Percentiles rank a stretch among this genome's conserved stretches.
Evolutionary conservation across 2,329 filamentous ascomycete species (phyloP).

Genomic region (Sporothrix brunneoviolacea): DNA sequence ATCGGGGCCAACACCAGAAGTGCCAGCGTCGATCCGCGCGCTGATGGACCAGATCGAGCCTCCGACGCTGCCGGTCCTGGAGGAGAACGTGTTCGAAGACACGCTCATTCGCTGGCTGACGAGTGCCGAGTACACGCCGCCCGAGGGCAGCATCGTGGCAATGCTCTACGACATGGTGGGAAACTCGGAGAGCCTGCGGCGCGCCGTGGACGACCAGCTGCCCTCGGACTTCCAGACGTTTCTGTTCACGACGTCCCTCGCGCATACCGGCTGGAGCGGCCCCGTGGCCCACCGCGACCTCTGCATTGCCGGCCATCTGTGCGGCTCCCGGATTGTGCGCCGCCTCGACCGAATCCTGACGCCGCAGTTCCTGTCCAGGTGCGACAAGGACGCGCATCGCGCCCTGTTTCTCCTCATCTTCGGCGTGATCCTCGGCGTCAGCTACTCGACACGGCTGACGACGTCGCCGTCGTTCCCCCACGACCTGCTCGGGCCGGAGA

Average conservation of each 20-base stretch:
- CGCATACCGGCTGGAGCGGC: conserved; percentile 21
- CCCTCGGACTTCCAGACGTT: conserved; percentile 24
- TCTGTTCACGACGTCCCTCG: conserved; percentile 24
- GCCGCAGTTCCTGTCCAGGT: conserved; percentile 24
- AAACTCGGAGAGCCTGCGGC: conserved; percentile 19
- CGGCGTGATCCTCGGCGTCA: conserved; percentile 24
- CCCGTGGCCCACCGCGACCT: conserved; percentile 19
- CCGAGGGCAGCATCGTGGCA: conserved; percentile 25
- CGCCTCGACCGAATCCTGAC: conserved; percentile 27
- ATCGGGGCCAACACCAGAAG: conserved; percentile 3
- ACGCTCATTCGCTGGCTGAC: conserved; percentile 25
- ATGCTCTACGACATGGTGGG: conserved; percentile 23
- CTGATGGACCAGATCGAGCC: conserved; percentile 16
- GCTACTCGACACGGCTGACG: conserved; percentile 21
- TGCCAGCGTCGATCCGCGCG: conserved; percentile 13
- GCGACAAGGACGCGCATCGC: conserved; percentile 21
- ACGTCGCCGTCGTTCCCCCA: conserved; percentile 19
- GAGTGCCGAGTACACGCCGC: conserved; percentile 20
- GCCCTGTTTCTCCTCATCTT: conserved; percentile 26
- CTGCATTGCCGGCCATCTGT: conserved; percentile 21
- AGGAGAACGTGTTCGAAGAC: conserved; percentile 20
- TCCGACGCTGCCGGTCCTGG: background rate
- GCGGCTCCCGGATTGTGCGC: conserved; percentile 24
- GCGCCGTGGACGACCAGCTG: conserved; percentile 20
- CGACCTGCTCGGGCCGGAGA: conserved; percentile 21